A percentile compares a stretch with the other conserved stretches of the same genome.
Conservation (phyloP, 23 red algal genomes). For the Gracilariopsis chorda region DNA sequence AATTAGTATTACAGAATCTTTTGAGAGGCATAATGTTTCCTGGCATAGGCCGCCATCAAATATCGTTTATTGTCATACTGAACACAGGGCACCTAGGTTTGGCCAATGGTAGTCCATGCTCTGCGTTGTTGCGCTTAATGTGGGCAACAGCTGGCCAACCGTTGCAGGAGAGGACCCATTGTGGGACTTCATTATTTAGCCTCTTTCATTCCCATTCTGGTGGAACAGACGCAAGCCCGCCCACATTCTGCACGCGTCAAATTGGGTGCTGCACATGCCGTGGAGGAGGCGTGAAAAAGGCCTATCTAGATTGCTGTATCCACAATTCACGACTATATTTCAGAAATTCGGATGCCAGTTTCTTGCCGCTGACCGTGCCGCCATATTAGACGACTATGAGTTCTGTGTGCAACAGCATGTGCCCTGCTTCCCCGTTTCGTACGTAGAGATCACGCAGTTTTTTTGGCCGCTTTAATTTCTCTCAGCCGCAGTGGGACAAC, state of each 20-base stretch:
- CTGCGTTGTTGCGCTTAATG: too few relatives aligned
- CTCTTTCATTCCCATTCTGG: not conserved
- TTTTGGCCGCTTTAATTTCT: slow-evolving; percentile 24
- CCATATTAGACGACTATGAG: not conserved
- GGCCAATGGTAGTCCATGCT: too few relatives aligned
- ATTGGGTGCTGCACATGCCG: not conserved
- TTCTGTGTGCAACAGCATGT: not conserved
- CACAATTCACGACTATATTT: not conserved
- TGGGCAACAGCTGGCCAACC: too few relatives aligned
- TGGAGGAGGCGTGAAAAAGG: slow-evolving; percentile 6
- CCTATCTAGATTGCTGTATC: not conserved
- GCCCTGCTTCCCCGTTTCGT: slow-evolving; percentile 32
- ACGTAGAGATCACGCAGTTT: not conserved
- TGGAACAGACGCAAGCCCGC: not conserved
- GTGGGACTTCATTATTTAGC: too few relatives aligned
- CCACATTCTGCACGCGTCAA: slow-evolving; percentile 22
- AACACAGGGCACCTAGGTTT: too few relatives aligned
- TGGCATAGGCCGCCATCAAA: too few relatives aligned
- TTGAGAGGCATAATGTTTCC: too few relatives aligned
- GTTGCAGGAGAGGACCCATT: too few relatives aligned
- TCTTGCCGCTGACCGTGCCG: not conserved
- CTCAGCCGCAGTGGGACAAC: not conserved
- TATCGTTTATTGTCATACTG: too few relatives aligned
- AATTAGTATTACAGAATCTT: too few relatives aligned
- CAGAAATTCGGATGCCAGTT: not conserved